Percentiles rank a stretch among this genome's conserved stretches.
These are phyloP conservation scores for Chrysosporium queenslandicum DNA, from an alignment of 2,329 filamentous ascomycete species.

Conservation along the genomic window DNA sequence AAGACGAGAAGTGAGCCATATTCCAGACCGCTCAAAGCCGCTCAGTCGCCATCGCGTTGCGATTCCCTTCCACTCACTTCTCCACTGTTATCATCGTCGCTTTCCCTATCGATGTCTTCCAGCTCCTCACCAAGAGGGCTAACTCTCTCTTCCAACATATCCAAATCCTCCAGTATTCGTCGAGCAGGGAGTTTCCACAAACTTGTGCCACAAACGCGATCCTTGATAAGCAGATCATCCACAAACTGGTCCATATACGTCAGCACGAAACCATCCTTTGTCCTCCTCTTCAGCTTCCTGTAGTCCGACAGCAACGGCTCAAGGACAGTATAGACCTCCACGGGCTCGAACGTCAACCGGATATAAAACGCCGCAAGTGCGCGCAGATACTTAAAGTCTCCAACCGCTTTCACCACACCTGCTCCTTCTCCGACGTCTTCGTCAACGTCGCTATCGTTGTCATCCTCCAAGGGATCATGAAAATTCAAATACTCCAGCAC, in stretches of 20 bases:
- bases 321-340: slow-evolving; percentile 66
- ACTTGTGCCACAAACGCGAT: slow-evolving; percentile 81
- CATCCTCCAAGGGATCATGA: slow-evolving; percentile 58
- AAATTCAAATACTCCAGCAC: slow-evolving; percentile 69
- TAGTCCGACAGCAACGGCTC: slow-evolving; percentile 76
- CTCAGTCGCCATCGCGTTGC: slow-evolving; percentile 24
- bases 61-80: slow-evolving; percentile 21
- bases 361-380: slow-evolving; percentile 88
- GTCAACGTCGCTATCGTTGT: no score
- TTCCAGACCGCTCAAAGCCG: not conserved
- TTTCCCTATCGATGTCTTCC: slow-evolving; percentile 36
- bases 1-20: not conserved
- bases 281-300: slow-evolving; percentile 70
- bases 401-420: slow-evolving; percentile 28
- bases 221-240: slow-evolving; percentile 80
- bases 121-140: slow-evolving; percentile 66
- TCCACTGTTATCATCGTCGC: slow-evolving; percentile 20
- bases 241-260: slow-evolving; percentile 87
- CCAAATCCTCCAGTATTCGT: slow-evolving; percentile 76
- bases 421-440: slow-evolving; percentile 17
- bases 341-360: slow-evolving; percentile 71
- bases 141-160: slow-evolving; percentile 71
- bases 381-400: slow-evolving; percentile 64
- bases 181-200: slow-evolving; percentile 83
- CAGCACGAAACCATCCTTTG: slow-evolving; percentile 61